Base-by-base conservation (phyloP, 2,329 filamentous ascomycete species). In the Graphilbum ipis-grandicollis region DNA sequence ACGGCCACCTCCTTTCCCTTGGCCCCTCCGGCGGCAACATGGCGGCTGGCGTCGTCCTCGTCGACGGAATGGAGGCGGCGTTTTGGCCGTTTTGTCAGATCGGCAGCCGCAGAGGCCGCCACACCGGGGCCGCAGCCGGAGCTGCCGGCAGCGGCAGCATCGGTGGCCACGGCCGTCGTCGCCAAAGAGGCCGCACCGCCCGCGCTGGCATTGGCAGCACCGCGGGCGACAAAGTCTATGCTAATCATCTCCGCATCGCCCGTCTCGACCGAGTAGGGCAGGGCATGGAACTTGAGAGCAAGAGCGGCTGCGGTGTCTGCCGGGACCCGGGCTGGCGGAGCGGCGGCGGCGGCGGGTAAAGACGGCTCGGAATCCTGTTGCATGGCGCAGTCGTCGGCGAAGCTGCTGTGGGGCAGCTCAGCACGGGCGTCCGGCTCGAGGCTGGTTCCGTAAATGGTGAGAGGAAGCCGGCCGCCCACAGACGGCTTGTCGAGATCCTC, bases 201-300 rank as follows among this genome's bases (percentile, higher is more conserved):
- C 48, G 44, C 9, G 48, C 5, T 19, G 19, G 85, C 86, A 49
- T 82, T 88, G 34, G 81, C 82, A 33, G 80, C 81, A 29, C 81
- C 83, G 36, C 78, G 76, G 1, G 88, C 86, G 17, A 98, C 79
- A 46, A 86, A 93, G 56, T 94, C 85, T 50, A 98, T 82, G 47
- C 82, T 81, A 46, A 98, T 96, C 85, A 94, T 94, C 56, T 98
- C 90, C 1, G 86, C 86, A 55, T 96, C 86, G 9, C 83, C 84
- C 0, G 86, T 93, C 58, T 96, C 90, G 2, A 96, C 76, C 0
- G 79, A 79, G 55, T 90, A 96, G 2, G 79, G 73, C 9, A 96
- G 58, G 51, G 92, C 79, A 41, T 78, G 72, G 56, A 96, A 96
- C 49, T 72, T 79, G 41, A 90, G 66, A 35, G 67, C 71, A 19